These are phyloP conservation scores for Sphaerulina vaccinii DNA, from an alignment of 2,329 filamentous ascomycete genomes.

Conservation along the genomic window DNA sequence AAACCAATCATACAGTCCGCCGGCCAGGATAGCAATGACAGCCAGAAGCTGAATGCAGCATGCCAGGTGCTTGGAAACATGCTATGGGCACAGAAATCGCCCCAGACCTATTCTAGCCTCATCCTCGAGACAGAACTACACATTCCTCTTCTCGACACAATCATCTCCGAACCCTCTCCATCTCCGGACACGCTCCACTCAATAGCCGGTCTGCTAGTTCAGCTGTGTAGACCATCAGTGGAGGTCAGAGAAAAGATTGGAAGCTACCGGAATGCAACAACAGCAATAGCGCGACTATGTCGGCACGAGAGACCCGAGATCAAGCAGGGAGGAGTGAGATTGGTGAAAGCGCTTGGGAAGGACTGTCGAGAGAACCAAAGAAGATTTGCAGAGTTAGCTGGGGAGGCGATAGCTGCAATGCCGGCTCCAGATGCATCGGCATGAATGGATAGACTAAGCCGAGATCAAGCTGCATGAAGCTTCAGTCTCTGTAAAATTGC, in stretches of 20 bases:
- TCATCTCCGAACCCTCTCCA: slow-evolving; percentile 10
- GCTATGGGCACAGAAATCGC: slow-evolving; percentile 19
- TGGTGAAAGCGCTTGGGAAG: slow-evolving; percentile 33
- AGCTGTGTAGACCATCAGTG: slow-evolving; percentile 30
- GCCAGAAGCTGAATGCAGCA: slow-evolving; percentile 23
- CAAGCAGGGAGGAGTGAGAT: slow-evolving; percentile 29
- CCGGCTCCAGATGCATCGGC: too few relatives aligned
- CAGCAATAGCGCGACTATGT: slow-evolving; percentile 26
- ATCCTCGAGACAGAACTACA: slow-evolving; percentile 18
- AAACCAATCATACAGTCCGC: slow-evolving; percentile 1
- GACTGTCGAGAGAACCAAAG: slow-evolving; percentile 29
- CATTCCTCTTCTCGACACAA: slow-evolving; percentile 13
- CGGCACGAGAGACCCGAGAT: slow-evolving; percentile 29
- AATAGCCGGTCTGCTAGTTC: slow-evolving; percentile 31
- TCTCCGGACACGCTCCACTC: slow-evolving; percentile 32
- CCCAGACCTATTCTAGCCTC: slow-evolving; percentile 8
- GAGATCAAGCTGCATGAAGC: too few relatives aligned
- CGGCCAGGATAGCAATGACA: not conserved
- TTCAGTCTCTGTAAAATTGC: too few relatives aligned
- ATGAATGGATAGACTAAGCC: slow-evolving; percentile 12
- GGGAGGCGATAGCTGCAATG: slow-evolving; percentile 22
- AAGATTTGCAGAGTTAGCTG: slow-evolving; percentile 26
- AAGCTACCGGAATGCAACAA: slow-evolving; percentile 12
- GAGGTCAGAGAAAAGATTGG: slow-evolving; percentile 28
- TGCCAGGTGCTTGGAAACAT: slow-evolving; percentile 35